phyloP scores from a whole-genome alignment of 306 rosid species.

The Quercus aquifolioides region DNA sequence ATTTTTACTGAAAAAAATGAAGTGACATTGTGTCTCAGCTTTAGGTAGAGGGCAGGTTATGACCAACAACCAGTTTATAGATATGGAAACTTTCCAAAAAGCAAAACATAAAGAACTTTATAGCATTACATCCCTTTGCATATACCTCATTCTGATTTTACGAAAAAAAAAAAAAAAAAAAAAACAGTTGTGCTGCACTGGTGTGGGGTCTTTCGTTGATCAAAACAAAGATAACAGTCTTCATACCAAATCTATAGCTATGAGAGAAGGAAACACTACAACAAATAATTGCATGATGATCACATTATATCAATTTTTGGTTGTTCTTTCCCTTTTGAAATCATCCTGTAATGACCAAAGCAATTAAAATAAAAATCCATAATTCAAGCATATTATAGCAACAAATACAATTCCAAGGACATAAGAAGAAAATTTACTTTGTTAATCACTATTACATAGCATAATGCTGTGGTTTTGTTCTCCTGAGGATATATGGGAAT shows the following conservation, averaged over 20 bases:
- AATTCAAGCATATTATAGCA: background rate
- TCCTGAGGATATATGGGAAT: too few species aligned
- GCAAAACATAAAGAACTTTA: background rate
- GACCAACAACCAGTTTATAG: too few species aligned
- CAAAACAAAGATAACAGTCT: background rate
- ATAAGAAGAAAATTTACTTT: background rate
- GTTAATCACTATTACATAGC: background rate
- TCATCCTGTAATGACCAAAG: slow-evolving; percentile 64
- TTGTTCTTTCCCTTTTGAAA: slow-evolving; percentile 58
- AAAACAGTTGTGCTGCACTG: too few species aligned
- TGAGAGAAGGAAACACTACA: slow-evolving; percentile 13
- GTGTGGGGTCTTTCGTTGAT: background rate
- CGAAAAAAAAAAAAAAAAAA: too few species aligned
- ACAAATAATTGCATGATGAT: slow-evolving; percentile 25
- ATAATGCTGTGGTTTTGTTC: too few species aligned
- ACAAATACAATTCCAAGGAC: background rate
- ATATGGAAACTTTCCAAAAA: background rate
- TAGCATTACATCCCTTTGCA: background rate
- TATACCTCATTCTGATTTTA: background rate
- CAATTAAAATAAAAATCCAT: background rate
- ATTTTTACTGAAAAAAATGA: too few species aligned
- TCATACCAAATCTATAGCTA: background rate
- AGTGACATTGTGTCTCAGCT: too few species aligned
- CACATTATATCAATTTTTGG: slow-evolving; percentile 66
- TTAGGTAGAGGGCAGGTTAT: too few species aligned